Evolutionary conservation across 192 early-diverging fungal species (phyloP), one percentile per base, ranked within the genome.

Genomic region (Phlyctochytrium planicorne): DNA sequence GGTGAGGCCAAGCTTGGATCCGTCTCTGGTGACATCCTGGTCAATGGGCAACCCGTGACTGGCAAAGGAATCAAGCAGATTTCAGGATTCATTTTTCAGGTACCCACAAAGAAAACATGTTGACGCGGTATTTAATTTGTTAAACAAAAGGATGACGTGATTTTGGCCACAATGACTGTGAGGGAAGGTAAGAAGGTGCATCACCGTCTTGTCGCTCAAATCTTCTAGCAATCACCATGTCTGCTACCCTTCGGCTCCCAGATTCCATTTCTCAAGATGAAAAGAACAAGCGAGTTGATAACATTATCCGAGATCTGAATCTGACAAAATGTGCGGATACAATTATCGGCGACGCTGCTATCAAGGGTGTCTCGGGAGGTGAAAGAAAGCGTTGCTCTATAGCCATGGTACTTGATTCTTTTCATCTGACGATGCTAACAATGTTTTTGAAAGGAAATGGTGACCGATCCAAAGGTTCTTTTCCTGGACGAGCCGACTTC

Each of bases 401-500:
- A 33, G 91, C 86, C n/a, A 84, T 84, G 82, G n/a, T n/a, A n/a
- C n/a, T n/a, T n/a, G n/a, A n/a, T n/a, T n/a, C n/a, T n/a, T n/a
- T n/a, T n/a, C n/a, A n/a, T n/a, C n/a, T n/a, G n/a, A n/a, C n/a
- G n/a, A n/a, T n/a, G n/a, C n/a, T n/a, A n/a, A n/a, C n/a, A n/a
- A n/a, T n/a, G n/a, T n/a, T n/a, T n/a, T n/a, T n/a, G n/a, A n/a
- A n/a, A n/a, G n/a, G 74, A 55, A 66, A 78, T 88, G 47, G 77
- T 92, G 50, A 87, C 84, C 2, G 82, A 90, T 40, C 80, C 91
- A 2, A 79, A 81, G 32, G 78, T 91, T 31, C 62, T 92, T 30
- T 85, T 91, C 59, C 74, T 89, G 17, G 87, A 90, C 62, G 88
- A 91, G 65, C 90, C 90, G 16, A 90, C 90, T 0, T 89, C 88